phyloP scores from a whole-genome alignment of 2,329 filamentous ascomycete genomes.

The Botrytis byssoidea region DNA sequence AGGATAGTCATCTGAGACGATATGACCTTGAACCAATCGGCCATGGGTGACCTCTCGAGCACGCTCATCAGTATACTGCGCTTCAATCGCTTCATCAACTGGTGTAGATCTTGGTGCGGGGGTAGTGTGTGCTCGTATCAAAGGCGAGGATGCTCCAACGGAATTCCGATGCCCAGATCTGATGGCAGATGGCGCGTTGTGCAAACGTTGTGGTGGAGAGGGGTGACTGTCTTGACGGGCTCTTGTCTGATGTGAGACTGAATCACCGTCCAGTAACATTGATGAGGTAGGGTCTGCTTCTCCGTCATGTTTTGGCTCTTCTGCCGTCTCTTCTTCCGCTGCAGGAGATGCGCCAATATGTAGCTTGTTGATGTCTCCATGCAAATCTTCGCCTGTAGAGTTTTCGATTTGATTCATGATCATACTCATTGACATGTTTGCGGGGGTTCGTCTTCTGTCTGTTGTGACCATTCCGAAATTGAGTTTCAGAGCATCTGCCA shows the following conservation, averaged over 20 bases:
- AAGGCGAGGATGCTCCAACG: constrained; percentile 27
- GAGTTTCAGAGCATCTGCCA: constrained; percentile 92
- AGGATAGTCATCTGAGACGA: constrained; percentile 90
- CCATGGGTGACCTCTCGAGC: constrained; percentile 89
- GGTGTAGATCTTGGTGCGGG: constrained; percentile 29
- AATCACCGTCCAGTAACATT: constrained; percentile 22
- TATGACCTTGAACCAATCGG: constrained; percentile 86
- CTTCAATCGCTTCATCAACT: constrained; percentile 32
- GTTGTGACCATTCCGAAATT: constrained; percentile 97
- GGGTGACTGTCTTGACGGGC: constrained; percentile 32
- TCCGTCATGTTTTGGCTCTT: constrained; percentile 18
- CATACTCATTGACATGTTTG: constrained; percentile 74
- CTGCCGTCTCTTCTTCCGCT: constrained; percentile 21
- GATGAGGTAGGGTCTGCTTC: constrained; percentile 18
- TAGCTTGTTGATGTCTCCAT: constrained; percentile 38
- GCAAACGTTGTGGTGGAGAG: constrained; percentile 30
- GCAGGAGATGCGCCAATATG: constrained; percentile 27
- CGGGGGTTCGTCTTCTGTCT: constrained; percentile 63
- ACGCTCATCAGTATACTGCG: constrained; percentile 60
- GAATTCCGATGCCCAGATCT: constrained; percentile 27
- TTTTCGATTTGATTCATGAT: constrained; percentile 69
- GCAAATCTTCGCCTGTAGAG: constrained; percentile 49
- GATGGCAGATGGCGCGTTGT: constrained; percentile 29
- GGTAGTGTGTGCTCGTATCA: constrained; percentile 28
- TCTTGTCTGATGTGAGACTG: constrained; percentile 28